phyloP scores from a whole-genome alignment of 2,329 filamentous ascomycete genomes.

The Fusarium cyanostomum region DNA sequence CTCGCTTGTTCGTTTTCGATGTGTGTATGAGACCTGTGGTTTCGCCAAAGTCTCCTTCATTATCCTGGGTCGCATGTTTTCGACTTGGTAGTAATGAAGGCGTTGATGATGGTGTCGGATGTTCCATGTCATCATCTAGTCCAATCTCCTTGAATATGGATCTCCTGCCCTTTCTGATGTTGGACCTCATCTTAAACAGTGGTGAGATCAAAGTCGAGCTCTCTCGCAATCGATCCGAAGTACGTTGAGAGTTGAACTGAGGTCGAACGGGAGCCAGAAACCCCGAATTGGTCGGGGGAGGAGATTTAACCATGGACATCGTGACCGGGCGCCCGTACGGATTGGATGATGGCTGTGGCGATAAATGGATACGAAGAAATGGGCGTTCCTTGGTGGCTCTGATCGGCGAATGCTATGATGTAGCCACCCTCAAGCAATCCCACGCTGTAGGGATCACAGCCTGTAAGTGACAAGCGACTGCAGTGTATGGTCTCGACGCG shows the following conservation, averaged over 20 bases:
- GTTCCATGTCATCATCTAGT: constrained; percentile 50
- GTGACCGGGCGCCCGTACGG: constrained; percentile 5
- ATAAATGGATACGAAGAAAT: constrained; percentile 14
- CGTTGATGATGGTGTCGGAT: constrained; percentile 25
- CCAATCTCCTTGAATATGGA: constrained; percentile 64
- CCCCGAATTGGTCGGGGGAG: constrained; percentile 29
- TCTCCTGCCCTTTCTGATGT: constrained; percentile 59
- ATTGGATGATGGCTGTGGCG: constrained; percentile 33
- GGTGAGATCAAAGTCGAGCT: constrained; percentile 51
- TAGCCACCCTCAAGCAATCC: constrained; percentile 38
- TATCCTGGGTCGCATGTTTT: constrained; percentile 29
- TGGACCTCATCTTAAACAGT: constrained; percentile 54
- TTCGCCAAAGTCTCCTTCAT: constrained; percentile 47
- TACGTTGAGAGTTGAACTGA: constrained; percentile 60
- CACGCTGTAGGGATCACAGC: constrained; percentile 40
- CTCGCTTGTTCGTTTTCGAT: constrained; percentile 6
- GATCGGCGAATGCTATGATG: constrained; percentile 42
- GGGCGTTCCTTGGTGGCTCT: constrained; percentile 28
- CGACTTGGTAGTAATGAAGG: constrained; percentile 22
- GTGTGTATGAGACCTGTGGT: constrained; percentile 36
- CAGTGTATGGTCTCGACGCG: neutral
- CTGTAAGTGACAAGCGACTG: constrained; percentile 18
- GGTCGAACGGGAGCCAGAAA: constrained; percentile 50
- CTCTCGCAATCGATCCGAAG: constrained; percentile 62
- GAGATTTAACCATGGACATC: constrained; percentile 37